Evolutionary conservation across 139 green algal species (phyloP).

Genomic region (Closterium sp.): DNA sequence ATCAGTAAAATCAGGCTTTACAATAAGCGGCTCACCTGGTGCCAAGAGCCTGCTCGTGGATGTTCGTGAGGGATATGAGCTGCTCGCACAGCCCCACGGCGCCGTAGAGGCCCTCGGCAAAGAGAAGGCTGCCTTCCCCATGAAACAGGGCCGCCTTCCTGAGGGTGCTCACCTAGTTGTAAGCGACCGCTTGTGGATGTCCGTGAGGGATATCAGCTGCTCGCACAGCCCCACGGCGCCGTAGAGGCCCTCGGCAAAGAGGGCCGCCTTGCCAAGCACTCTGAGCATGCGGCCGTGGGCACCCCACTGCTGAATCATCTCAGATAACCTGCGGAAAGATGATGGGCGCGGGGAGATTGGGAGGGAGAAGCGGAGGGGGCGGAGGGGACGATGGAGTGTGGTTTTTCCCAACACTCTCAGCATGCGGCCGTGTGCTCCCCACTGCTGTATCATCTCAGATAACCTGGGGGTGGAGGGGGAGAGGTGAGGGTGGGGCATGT

Average conservation of each 20-base stretch:
- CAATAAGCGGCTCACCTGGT: no score
- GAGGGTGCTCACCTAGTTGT: neutral
- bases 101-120: neutral
- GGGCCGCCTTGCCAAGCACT: neutral
- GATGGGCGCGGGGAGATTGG: no score
- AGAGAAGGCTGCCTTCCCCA: no score
- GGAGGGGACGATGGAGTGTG: no score
- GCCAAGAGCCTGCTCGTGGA: no score
- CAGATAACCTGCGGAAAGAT: no score
- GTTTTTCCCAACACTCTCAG: no score
- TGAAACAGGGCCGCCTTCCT: no score
- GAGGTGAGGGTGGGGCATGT: no score
- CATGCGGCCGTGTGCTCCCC: no score
- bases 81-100: neutral
- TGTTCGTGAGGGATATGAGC: neutral
- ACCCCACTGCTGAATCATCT: neutral
- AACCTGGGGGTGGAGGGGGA: neutral
- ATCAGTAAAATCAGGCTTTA: no score
- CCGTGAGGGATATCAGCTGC: neutral
- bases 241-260: neutral
- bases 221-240: neutral
- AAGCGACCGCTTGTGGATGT: neutral
- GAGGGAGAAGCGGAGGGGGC: no score
- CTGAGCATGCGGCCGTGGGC: neutral
- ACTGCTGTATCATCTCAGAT: neutral